Evolutionary conservation across 306 rosid species (phyloP), one percentile per base, ranked within the genome.

Genomic region (Trichosanthes cucumerina): DNA sequence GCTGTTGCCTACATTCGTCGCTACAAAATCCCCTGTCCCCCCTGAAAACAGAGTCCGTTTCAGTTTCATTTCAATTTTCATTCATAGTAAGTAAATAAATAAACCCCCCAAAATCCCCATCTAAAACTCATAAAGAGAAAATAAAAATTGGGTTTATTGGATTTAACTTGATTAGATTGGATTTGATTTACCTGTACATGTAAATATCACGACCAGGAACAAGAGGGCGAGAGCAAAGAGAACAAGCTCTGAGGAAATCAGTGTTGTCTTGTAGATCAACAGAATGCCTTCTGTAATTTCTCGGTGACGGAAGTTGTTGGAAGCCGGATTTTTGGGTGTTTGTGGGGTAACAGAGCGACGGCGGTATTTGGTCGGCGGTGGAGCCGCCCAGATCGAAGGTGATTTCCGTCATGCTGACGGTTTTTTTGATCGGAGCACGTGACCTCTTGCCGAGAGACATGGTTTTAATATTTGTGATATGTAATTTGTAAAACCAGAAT

Each of bases 1-100:
- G 97, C 70, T 92, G 83, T 59, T 95, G 86, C 44, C 99, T 89
- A 84, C 97, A 95, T 84, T 95, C 99, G 75, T 86, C 85, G 76
- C 97, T 95, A 84, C 99, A 95, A 77, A 92, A 95, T 31, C 86
- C 97, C 81, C 80, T 88, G 69, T 92, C 96, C 18, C 99, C 99
- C 66, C 99, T 95, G 7, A 14, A 6, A 56, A 50, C 36, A 8
- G 9, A 70, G 34, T 31, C 71, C 19, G 10, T 3, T 26, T 54
- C 28, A n/a, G 31, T 57, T 57, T 53, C 59, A n/a, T 21, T 60
- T 3, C 38, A 60, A 46, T 36, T 36, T 36, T 36, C 5, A 36
- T 36, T 36, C 39, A 36, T 0, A n/a, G n/a, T n/a, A n/a, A n/a
- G n/a, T n/a, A 36, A 36, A 36, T 0, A 36, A 36, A 36, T 3